A percentile compares a stretch with the other conserved stretches of the same genome.
Evolutionary conservation across 768 basidiomycete genomes (phyloP).

Genomic region (Gymnopilus dilepis): DNA sequence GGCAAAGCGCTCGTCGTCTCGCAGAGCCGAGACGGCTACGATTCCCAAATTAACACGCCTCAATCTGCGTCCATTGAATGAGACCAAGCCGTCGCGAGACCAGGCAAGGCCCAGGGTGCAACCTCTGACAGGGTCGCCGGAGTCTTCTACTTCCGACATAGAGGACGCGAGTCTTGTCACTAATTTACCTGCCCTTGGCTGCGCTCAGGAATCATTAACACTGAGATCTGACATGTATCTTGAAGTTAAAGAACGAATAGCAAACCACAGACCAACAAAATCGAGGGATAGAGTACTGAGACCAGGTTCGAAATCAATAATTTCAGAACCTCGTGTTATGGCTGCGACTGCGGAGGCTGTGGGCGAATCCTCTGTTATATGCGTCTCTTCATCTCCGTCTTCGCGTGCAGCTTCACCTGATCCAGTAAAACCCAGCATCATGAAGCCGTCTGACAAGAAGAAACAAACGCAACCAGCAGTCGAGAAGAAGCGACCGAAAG

Average conservation of each 20-base stretch:
- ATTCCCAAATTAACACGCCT: conserved; percentile 19
- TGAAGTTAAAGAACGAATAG: conserved; percentile 41
- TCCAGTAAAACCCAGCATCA: conserved; percentile 14
- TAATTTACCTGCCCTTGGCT: conserved; percentile 1
- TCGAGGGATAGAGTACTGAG: conserved; percentile 37
- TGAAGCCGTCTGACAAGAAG: conserved; percentile 19
- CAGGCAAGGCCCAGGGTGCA: conserved; percentile 10
- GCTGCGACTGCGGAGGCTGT: conserved; percentile 15
- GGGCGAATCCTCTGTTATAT: conserved; percentile 36
- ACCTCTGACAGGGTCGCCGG: background rate
- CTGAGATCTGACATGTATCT: conserved; percentile 36
- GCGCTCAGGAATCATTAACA: conserved; percentile 19
- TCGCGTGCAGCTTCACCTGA: conserved; percentile 35
- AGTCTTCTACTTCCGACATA: conserved; percentile 39
- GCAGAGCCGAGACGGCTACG: conserved; percentile 1
- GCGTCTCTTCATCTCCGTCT: conserved; percentile 39
- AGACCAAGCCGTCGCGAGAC: background rate
- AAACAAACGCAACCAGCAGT: conserved; percentile 19
- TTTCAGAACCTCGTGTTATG: conserved; percentile 15
- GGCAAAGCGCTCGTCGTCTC: background rate
- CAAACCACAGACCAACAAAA: conserved; percentile 35
- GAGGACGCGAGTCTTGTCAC: conserved; percentile 35
- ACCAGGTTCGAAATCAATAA: conserved; percentile 20
- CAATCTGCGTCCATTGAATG: conserved; percentile 20
- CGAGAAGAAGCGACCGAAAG: conserved; percentile 28